Conservation (phyloP, 1,284 basidiomycete genomes). For the Trichosporon sp. region DNA sequence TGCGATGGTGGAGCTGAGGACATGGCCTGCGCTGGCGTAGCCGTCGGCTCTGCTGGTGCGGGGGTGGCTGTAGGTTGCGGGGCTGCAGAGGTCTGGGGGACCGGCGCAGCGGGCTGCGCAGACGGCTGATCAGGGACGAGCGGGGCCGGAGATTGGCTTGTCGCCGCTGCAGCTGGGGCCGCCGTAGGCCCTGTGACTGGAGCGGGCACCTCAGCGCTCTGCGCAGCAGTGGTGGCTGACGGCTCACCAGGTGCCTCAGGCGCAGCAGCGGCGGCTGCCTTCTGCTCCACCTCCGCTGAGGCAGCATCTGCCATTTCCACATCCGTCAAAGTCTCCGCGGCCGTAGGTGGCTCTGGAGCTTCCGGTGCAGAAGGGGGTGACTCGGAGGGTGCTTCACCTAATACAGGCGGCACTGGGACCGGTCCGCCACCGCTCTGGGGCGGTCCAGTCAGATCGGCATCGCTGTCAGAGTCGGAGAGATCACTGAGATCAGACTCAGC, state of each 20-base stretch:
- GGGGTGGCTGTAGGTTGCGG: background rate
- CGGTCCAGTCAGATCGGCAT: conserved; percentile 45
- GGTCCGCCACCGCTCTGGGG: conserved; percentile 47
- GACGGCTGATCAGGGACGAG: no score
- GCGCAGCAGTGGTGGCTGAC: background rate
- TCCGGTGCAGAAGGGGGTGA: background rate
- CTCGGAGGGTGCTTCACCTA: background rate
- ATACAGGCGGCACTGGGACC: conserved; percentile 21
- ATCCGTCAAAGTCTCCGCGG: no score
- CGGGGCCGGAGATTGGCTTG: background rate
- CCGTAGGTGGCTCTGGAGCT: no score
- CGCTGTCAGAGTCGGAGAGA: conserved; percentile 39
- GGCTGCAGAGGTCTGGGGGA: no score
- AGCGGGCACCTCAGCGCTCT: background rate
- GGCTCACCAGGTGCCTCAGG: background rate
- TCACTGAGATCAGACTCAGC: conserved; percentile 23
- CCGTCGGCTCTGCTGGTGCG: background rate
- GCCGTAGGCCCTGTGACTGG: background rate
- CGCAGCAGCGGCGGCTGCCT: background rate
- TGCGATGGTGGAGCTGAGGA: background rate
- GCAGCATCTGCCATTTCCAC: background rate
- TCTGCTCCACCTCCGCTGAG: background rate
- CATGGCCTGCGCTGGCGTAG: background rate
- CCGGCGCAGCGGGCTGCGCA: no score
- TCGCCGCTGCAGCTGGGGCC: background rate